Conservation (phyloP, 2,329 filamentous ascomycete species). For the Colletotrichum australisinense region DNA sequence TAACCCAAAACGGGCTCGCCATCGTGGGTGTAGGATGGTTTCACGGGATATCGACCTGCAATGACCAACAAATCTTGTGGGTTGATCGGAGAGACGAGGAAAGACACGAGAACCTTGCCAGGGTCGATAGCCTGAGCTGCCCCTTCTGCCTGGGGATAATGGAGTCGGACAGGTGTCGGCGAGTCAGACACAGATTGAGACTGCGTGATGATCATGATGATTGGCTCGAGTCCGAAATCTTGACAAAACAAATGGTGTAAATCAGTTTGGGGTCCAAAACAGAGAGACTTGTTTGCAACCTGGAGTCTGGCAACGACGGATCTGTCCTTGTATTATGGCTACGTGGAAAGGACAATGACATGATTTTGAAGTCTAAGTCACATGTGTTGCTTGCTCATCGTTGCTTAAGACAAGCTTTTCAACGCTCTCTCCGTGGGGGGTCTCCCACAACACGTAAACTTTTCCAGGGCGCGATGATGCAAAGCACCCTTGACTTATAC, state of each 20-base stretch:
- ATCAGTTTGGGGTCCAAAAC: background rate
- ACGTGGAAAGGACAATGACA: background rate
- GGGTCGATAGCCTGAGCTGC: background rate
- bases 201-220: conserved; percentile 4
- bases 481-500: background rate
- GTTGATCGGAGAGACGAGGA: conserved; percentile 40
- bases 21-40: conserved; percentile 33
- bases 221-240: background rate
- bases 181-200: background rate
- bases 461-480: background rate
- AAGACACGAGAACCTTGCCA: conserved; percentile 31
- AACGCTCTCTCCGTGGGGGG: background rate
- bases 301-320: background rate
- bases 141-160: background rate
- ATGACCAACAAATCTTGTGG: conserved; percentile 39
- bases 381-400: background rate
- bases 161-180: background rate
- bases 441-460: background rate
- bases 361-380: background rate
- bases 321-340: background rate
- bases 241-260: background rate
- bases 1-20: conserved; percentile 37
- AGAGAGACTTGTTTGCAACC: background rate
- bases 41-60: conserved; percentile 38
- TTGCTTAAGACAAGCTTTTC: background rate